phyloP scores from a whole-genome alignment of 345 rosid species.

The Gossypium arboreum region DNA sequence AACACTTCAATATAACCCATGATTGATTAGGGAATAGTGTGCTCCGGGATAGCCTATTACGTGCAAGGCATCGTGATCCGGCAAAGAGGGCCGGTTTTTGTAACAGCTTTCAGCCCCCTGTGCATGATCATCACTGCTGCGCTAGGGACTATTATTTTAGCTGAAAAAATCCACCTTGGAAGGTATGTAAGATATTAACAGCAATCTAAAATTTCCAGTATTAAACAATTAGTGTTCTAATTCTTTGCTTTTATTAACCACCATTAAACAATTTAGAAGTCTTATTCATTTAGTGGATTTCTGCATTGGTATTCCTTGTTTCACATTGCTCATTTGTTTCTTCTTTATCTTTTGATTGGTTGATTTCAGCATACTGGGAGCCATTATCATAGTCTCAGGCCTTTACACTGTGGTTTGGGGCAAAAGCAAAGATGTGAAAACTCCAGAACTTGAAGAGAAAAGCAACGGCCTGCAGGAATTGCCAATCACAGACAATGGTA shows the following conservation, averaged over 20 bases:
- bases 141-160: slow-evolving; percentile 58
- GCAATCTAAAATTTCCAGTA: neutral
- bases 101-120: slow-evolving; percentile 79
- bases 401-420: slow-evolving; percentile 89
- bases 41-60: slow-evolving; percentile 86
- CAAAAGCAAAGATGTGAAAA: slow-evolving; percentile 56
- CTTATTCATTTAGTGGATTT: neutral
- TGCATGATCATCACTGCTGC: slow-evolving; percentile 81
- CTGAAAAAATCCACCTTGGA: slow-evolving; percentile 75
- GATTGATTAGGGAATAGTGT: slow-evolving; percentile 62
- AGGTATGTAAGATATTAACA: slow-evolving; percentile 40
- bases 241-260: neutral
- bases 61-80: slow-evolving; percentile 70
- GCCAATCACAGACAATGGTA: slow-evolving; percentile 35
- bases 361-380: slow-evolving; percentile 63
- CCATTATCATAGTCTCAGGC: slow-evolving; percentile 65
- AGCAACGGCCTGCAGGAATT: slow-evolving; percentile 34
- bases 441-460: slow-evolving; percentile 26
- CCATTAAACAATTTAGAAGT: neutral
- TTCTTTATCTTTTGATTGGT: neutral
- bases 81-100: slow-evolving; percentile 81
- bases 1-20: neutral
- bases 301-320: neutral
- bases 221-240: neutral
- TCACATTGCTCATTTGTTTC: no score